These are phyloP conservation scores for Dissophora globulifera DNA, from an alignment of 192 early-diverging fungal genomes.

Conservation along the genomic window DNA sequence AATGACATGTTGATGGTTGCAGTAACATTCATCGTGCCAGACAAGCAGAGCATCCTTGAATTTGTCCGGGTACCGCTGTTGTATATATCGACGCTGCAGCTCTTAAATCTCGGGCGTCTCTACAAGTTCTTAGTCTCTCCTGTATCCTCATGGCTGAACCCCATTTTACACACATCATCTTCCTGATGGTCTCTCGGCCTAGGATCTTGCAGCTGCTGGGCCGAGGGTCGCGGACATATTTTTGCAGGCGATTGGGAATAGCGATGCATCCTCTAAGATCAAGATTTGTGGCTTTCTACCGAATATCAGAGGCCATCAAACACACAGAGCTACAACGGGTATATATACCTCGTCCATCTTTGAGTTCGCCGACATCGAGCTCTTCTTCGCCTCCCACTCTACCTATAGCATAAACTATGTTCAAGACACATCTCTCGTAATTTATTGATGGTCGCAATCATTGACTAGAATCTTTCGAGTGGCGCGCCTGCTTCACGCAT, in stretches of 20 bases:
- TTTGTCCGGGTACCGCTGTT: constrained; percentile 14
- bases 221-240: constrained; percentile 1
- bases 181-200: constrained; percentile 6
- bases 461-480: no score
- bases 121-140: constrained; percentile 16
- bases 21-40: constrained; percentile 22
- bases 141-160: neutral
- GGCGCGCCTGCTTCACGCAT: no score
- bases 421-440: no score
- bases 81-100: neutral
- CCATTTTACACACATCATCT: constrained; percentile 5
- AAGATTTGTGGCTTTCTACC: neutral
- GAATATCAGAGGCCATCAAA: neutral
- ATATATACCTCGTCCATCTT: constrained; percentile 1
- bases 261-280: neutral
- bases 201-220: neutral
- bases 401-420: no score
- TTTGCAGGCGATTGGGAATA: constrained; percentile 1
- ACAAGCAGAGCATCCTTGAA: constrained; percentile 23
- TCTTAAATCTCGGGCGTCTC: constrained; percentile 12
- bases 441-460: no score
- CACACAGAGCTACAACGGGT: no score
- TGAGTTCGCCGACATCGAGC: no score
- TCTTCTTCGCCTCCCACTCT: no score
- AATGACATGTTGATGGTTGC: constrained; percentile 19